Evolutionary conservation across 148 eudicot species (phyloP), one percentile per base, ranked within the genome.

Genomic region (Persicaria tinctoria): DNA sequence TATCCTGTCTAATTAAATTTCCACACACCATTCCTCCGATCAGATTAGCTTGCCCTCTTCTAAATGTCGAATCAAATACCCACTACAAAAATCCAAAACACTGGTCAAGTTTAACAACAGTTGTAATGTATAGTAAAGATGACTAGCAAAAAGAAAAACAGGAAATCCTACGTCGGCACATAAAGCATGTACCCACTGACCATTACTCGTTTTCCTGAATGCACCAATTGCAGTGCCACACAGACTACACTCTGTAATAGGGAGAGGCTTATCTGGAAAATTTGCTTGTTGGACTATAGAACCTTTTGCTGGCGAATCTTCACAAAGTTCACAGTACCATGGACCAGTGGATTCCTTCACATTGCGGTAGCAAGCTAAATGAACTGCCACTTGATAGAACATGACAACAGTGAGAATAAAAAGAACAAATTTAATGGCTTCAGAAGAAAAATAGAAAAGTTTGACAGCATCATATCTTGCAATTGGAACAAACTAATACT

Each of bases 301-400:
- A 66, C 82, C 76, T 80, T 84, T 87, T 64, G 91, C 81, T 2
- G 83, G 83, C 68, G 79, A 80, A 72, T 89, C 93, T 71, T 92
- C 97, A 75, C 99, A 95, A 76, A 92, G 76, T 79, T 95, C 99
- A 76, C 99, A 95, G 72, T 81, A 89, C 99, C 99, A 95, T 17
- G 99, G 97, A 71, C 99, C 97, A 5, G 89, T 76, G 59, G 89
- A 79, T 78, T 88, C 91, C 84, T 85, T 92, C 56, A 85, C 93
- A 80, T 89, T 87, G 45, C 89, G 88, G 81, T 95, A 92, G 78
- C 97, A 95, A 84, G 85, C 91, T 79, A 92, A 77, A 87, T 95
- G 99, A 80, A 92, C 92, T 47, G 92, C 86, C 81, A 95, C 97
- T 97, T 95, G 89, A 56, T 66, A 73, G 13, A 60, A 53, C 54